These are phyloP conservation scores for Sporisorium iseilematis-ciliati DNA, from an alignment of 1,284 basidiomycete genomes.

Conservation along the genomic window DNA sequence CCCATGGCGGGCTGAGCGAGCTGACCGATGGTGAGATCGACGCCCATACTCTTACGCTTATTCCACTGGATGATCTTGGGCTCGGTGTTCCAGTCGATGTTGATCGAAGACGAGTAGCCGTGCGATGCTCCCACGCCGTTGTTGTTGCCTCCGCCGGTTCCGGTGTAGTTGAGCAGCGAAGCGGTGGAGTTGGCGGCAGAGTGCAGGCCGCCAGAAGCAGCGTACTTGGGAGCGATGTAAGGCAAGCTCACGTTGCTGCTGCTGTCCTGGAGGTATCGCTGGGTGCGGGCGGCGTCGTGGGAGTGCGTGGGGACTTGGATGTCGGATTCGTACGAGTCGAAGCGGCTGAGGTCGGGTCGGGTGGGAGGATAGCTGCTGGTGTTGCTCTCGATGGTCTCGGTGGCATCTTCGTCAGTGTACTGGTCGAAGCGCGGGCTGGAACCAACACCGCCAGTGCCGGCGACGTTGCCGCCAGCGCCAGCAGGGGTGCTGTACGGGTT, in stretches of 20 bases:
- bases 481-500: conserved; percentile 25
- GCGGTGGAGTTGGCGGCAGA: conserved; percentile 33
- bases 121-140: conserved; percentile 26
- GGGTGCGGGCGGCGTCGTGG: conserved; percentile 41
- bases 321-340: conserved; percentile 46
- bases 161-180: conserved; percentile 44
- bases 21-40: conserved; percentile 43
- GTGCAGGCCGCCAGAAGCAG: conserved; percentile 18
- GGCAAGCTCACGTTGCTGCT: conserved; percentile 42
- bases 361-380: conserved; percentile 33
- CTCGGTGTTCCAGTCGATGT: conserved; percentile 41
- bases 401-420: conserved; percentile 13
- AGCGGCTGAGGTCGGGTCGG: conserved; percentile 23
- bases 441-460: conserved; percentile 19
- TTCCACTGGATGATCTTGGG: conserved; percentile 59
- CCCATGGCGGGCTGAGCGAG: conserved; percentile 54
- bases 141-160: conserved; percentile 23
- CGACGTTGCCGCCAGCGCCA: conserved; percentile 20
- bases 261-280: conserved; percentile 51
- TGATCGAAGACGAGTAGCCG: conserved; percentile 35
- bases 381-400: conserved; percentile 7
- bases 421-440: conserved; percentile 35
- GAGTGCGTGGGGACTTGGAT: conserved; percentile 36
- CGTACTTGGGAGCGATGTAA: conserved; percentile 47
- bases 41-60: conserved; percentile 44